Evolutionary conservation across 345 rosid species (phyloP).

Genomic region (Gossypium longicalyx): DNA sequence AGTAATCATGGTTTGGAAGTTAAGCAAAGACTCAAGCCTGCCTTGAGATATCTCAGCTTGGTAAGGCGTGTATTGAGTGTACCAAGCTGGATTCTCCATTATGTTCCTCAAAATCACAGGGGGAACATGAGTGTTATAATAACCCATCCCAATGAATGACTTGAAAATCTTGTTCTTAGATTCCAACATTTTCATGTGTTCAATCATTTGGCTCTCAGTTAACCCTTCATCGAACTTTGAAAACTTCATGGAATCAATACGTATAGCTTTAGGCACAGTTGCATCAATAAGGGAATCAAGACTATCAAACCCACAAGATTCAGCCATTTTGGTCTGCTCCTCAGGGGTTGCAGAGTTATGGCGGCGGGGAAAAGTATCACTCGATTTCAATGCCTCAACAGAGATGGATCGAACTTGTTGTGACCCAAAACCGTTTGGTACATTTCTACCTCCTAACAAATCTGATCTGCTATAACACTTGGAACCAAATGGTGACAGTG

Average conservation of each 20-base stretch:
- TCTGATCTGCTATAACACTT: constrained; percentile 27
- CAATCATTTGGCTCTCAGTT: constrained; percentile 84
- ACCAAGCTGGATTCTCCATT: constrained; percentile 99
- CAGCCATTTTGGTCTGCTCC: constrained; percentile 75
- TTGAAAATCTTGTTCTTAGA: constrained; percentile 77
- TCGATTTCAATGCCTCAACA: constrained; percentile 59
- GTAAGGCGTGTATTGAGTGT: constrained; percentile 95
- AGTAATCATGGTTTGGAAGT: constrained; percentile 79
- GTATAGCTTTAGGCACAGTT: constrained; percentile 92
- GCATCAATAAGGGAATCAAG: constrained; percentile 75
- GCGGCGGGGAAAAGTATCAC: constrained; percentile 84
- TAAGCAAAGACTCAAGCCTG: constrained; percentile 81
- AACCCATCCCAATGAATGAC: constrained; percentile 97
- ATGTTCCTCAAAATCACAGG: constrained; percentile 92
- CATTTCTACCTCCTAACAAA: constrained; percentile 20
- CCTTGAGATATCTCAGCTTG: constrained; percentile 99
- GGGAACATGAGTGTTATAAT: constrained; percentile 80
- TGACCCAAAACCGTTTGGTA: constrained; percentile 31
- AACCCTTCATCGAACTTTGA: constrained; percentile 80
- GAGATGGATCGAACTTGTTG: constrained; percentile 60
- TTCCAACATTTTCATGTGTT: constrained; percentile 70
- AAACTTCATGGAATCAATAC: constrained; percentile 79
- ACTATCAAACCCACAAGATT: constrained; percentile 61
- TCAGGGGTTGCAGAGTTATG: constrained; percentile 94
- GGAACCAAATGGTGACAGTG: constrained; percentile 54